Conservation (phyloP, 163 green algal species). For the Chlamydomonas reinhardtii region DNA sequence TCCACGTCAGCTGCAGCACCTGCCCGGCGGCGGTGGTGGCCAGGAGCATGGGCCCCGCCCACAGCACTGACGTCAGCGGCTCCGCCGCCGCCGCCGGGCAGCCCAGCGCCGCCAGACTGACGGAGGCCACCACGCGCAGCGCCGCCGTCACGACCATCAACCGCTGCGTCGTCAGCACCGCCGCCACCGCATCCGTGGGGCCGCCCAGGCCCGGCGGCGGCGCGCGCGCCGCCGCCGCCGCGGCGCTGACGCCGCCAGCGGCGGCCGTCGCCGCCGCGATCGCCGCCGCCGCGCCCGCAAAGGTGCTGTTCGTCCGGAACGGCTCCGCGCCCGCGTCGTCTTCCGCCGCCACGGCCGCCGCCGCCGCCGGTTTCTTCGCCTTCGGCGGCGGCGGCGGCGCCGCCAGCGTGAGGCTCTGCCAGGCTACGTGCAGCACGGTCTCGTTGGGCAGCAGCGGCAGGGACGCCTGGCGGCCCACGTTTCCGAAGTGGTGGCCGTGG, state of each 20-base stretch:
- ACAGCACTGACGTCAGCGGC: slow-evolving; percentile 76
- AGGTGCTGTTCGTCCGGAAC: no score
- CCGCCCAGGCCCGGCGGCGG: slow-evolving; percentile 9
- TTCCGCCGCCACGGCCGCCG: no score
- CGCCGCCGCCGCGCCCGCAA: no score
- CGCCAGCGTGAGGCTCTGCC: slow-evolving; percentile 51
- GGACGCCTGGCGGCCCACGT: slow-evolving; percentile 16
- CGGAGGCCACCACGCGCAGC: slow-evolving; percentile 48
- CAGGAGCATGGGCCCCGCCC: slow-evolving; percentile 84
- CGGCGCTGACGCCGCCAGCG: not conserved
- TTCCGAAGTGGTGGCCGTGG: slow-evolving; percentile 27
- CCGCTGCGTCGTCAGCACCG: slow-evolving; percentile 77
- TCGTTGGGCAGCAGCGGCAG: slow-evolving; percentile 69
- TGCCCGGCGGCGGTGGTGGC: slow-evolving; percentile 70
- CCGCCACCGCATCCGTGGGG: slow-evolving; percentile 52
- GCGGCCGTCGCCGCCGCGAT: not conserved
- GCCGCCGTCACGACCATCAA: slow-evolving; percentile 75
- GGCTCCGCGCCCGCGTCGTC: no score
- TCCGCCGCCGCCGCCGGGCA: slow-evolving; percentile 12
- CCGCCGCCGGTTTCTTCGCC: no score
- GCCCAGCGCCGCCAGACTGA: slow-evolving; percentile 24
- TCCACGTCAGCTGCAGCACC: slow-evolving; percentile 78
- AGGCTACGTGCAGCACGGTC: slow-evolving; percentile 72
- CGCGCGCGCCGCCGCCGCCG: not conserved
- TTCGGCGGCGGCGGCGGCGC: no score